phyloP scores from a whole-genome alignment of 225 moss, liverwort and hornwort species.

The Antitrichia curtipendula region DNA sequence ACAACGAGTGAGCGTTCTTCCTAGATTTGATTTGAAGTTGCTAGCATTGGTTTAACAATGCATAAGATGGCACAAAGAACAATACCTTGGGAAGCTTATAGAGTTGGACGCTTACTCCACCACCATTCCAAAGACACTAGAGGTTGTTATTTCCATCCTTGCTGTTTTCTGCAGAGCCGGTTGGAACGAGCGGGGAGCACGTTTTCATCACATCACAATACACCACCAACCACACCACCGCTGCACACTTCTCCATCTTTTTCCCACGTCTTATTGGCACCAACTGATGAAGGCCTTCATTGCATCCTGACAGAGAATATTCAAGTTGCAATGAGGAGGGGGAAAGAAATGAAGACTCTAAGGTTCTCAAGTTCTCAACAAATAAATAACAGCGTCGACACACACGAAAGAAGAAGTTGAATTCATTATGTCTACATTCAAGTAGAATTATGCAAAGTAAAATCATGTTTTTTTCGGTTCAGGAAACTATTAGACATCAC shows the following conservation, averaged over 20 bases:
- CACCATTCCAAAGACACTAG: not conserved
- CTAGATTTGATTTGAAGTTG: not conserved
- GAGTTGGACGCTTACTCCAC: not conserved
- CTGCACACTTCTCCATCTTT: not conserved
- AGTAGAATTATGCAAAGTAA: not conserved
- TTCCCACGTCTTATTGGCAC: not conserved
- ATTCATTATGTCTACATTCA: not conserved
- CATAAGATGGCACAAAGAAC: not conserved
- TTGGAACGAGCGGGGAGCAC: not conserved
- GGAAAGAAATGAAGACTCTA: not conserved
- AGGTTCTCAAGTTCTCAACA: not conserved
- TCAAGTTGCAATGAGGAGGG: not conserved
- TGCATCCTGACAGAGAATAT: not conserved
- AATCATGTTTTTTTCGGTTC: not conserved
- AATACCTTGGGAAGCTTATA: not conserved
- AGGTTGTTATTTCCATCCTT: not conserved
- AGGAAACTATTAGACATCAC: not conserved
- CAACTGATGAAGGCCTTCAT: not conserved
- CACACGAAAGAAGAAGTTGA: not conserved
- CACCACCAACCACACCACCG: not conserved
- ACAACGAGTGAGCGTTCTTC: accelerated
- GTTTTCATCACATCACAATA: not conserved
- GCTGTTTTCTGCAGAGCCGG: not conserved
- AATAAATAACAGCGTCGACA: not conserved
- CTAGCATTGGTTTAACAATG: not conserved